phyloP scores from a whole-genome alignment of 495 filamentous ascomycete genomes.

The Xylaria venustula region DNA sequence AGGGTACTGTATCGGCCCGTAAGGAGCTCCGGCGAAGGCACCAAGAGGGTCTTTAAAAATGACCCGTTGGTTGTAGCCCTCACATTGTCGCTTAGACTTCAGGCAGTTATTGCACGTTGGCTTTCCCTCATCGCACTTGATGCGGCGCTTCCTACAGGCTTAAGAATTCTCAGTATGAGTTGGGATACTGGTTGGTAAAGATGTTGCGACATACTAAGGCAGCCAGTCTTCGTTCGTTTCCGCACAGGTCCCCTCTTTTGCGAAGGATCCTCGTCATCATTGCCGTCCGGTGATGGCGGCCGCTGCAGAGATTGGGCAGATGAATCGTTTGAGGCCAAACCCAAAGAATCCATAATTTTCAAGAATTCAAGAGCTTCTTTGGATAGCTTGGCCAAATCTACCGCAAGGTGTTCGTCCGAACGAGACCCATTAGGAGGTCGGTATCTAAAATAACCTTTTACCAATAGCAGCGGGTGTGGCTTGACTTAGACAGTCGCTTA shows the following conservation, averaged over 20 bases:
- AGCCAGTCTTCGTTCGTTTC: conserved; percentile 95
- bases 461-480: conserved; percentile 10
- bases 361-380: conserved; percentile 1
- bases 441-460: not conserved
- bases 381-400: conserved; percentile 6
- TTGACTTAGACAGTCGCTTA: not conserved
- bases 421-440: not conserved
- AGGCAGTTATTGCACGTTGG: conserved; percentile 88
- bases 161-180: conserved; percentile 19
- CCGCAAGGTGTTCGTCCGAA: not conserved
- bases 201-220: conserved; percentile 70
- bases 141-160: conserved; percentile 92
- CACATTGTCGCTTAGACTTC: conserved; percentile 90
- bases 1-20: conserved; percentile 35
- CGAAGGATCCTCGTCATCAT: conserved; percentile 27
- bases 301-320: conserved; percentile 20
- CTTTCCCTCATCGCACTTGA: conserved; percentile 96
- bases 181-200: conserved; percentile 3
- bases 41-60: conserved; percentile 88
- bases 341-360: conserved; percentile 27
- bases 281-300: conserved; percentile 23
- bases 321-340: conserved; percentile 14
- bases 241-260: conserved; percentile 42
- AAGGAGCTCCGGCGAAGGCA: conserved; percentile 42
- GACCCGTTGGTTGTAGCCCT: conserved; percentile 91